Percentiles rank a stretch among this genome's conserved stretches.
Evolutionary conservation across 805 yeast species (phyloP).

Genomic region (Candida pini): DNA sequence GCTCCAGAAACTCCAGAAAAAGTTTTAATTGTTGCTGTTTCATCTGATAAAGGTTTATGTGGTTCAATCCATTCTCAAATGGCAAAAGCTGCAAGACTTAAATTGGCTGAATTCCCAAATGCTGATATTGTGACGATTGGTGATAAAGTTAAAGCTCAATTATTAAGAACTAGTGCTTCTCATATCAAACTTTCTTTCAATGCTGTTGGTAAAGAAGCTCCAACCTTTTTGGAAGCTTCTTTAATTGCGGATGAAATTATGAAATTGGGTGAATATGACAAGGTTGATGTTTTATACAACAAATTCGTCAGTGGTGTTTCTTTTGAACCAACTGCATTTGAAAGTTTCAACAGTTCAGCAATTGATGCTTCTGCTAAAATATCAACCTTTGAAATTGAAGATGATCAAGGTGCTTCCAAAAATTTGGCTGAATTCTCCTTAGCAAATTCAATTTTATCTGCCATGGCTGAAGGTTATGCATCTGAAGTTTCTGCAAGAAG

Average conservation of each 20-base stretch:
- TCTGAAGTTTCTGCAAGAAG: conserved; percentile 98
- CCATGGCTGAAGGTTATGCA: conserved; percentile 97
- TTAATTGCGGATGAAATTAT: conserved; percentile 80
- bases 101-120: conserved; percentile 54
- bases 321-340: conserved; percentile 73
- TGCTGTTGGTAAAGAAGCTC: conserved; percentile 96
- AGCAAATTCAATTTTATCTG: conserved; percentile 84
- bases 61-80: conserved; percentile 97
- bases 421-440: conserved; percentile 77
- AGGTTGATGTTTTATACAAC: conserved; percentile 81
- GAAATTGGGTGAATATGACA: conserved; percentile 64
- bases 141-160: conserved; percentile 88
- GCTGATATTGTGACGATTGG: conserved; percentile 86
- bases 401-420: conserved; percentile 60
- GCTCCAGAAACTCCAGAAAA: conserved; percentile 41
- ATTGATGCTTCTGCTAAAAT: conserved; percentile 83
- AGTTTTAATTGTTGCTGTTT: conserved; percentile 77
- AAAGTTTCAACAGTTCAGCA: conserved; percentile 62
- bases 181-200: conserved; percentile 70
- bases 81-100: conserved; percentile 78
- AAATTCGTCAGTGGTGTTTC: conserved; percentile 82
- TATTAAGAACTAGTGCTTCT: conserved; percentile 73
- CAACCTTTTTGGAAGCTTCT: conserved; percentile 86
- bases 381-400: conserved; percentile 74
- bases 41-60: conserved; percentile 98